Evolutionary conservation across 2,329 filamentous ascomycete species (phyloP).

Genomic region (Clarireedia monteithiana): DNA sequence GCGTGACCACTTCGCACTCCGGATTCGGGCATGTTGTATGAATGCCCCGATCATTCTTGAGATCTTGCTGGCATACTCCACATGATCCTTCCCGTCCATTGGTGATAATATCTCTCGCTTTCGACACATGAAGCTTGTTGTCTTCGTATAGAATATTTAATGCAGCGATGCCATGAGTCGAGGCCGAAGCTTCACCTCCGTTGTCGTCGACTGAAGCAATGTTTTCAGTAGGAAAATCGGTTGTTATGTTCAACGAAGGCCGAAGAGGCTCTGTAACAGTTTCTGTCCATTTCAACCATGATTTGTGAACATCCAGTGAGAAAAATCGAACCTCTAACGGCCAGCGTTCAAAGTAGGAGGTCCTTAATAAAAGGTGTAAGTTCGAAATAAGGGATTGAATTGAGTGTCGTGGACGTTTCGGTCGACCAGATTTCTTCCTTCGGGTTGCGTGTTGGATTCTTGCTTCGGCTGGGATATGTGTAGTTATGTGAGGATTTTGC

Average conservation of each 20-base stretch:
- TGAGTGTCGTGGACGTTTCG: constrained; percentile 49
- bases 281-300: constrained; percentile 55
- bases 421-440: constrained; percentile 45
- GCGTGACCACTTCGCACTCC: constrained; percentile 49
- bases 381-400: constrained; percentile 68
- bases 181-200: not conserved
- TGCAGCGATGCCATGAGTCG: not conserved
- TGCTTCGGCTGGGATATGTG: constrained; percentile 62
- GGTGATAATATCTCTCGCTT: constrained; percentile 1
- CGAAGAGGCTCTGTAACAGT: constrained; percentile 15
- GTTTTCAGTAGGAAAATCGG: constrained; percentile 17
- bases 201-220: not conserved
- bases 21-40: constrained; percentile 48
- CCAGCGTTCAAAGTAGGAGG: constrained; percentile 75
- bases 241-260: constrained; percentile 17
- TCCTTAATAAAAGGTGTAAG: constrained; percentile 70
- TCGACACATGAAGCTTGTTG: not conserved
- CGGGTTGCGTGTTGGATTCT: constrained; percentile 47
- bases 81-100: not conserved
- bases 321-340: constrained; percentile 79
- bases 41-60: constrained; percentile 33
- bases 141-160: not conserved
- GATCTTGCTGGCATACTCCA: constrained; percentile 16
- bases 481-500: constrained; percentile 73
- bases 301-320: constrained; percentile 54